Percentiles rank a stretch among this genome's conserved stretches.
These are phyloP conservation scores for Gossypium ekmanianum DNA, from an alignment of 345 rosid genomes.

Conservation along the genomic window DNA sequence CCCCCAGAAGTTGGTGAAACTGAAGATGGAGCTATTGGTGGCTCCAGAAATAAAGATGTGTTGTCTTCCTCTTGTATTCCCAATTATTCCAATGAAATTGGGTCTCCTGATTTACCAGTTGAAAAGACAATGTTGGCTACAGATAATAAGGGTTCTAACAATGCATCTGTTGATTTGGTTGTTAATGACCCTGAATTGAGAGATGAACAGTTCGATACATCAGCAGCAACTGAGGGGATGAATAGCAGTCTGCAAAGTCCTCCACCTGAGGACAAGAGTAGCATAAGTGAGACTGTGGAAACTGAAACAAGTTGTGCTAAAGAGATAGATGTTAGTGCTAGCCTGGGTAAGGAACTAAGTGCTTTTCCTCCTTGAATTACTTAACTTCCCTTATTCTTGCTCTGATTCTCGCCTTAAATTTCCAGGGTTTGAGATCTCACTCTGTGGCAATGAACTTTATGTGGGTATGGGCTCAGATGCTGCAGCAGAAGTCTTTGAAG, in stretches of 20 bases:
- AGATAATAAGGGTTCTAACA: constrained; percentile 24
- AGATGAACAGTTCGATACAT: constrained; percentile 33
- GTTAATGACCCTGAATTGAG: constrained; percentile 25
- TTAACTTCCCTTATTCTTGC: not conserved
- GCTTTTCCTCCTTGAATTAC: not conserved
- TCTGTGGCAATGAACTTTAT: constrained; percentile 7
- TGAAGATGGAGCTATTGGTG: constrained; percentile 27
- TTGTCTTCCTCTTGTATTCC: constrained; percentile 20
- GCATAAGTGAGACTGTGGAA: constrained; percentile 34
- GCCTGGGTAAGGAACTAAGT: constrained; percentile 44
- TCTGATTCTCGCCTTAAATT: constrained; percentile 14
- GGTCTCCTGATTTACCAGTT: constrained; percentile 17
- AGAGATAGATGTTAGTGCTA: constrained; percentile 25
- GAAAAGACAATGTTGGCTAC: constrained; percentile 11
- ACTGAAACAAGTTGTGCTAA: constrained; percentile 29
- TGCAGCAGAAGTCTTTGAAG: not conserved
- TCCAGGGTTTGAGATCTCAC: constrained; percentile 42
- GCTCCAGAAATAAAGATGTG: constrained; percentile 20
- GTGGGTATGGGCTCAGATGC: not conserved
- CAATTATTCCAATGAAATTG: constrained; percentile 17
- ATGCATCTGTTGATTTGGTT: constrained; percentile 27
- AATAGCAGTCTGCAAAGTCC: constrained; percentile 19
- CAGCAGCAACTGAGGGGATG: constrained; percentile 32
- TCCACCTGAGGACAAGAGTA: constrained; percentile 27
- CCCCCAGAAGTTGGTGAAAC: constrained; percentile 30